Conservation (phyloP, 768 basidiomycete species). For the Suillus luteus region DNA sequence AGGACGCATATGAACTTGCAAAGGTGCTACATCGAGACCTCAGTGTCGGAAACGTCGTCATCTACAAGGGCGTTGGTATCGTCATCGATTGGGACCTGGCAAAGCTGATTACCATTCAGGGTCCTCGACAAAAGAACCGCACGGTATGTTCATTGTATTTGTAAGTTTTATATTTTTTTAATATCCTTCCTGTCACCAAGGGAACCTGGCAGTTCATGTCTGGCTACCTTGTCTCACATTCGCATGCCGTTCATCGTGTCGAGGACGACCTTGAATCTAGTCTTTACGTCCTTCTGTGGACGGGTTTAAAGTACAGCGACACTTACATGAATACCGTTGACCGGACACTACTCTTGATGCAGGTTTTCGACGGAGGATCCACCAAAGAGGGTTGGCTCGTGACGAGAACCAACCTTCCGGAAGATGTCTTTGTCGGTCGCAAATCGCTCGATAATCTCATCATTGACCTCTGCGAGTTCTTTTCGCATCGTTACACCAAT, state of each 20-base stretch:
- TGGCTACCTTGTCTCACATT: conserved; percentile 1
- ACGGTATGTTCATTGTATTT: too few species aligned
- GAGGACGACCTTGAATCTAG: conserved; percentile 9
- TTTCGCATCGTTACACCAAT: neutral
- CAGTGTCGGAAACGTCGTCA: too few species aligned
- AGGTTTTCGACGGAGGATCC: neutral
- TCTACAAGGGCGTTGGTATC: too few species aligned
- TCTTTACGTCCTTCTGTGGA: conserved; percentile 11
- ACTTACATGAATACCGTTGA: neutral
- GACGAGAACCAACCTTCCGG: neutral
- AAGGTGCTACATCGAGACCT: too few species aligned
- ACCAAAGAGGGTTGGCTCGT: neutral
- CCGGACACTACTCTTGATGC: neutral
- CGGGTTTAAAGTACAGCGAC: neutral
- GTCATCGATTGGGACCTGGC: too few species aligned
- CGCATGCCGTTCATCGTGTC: neutral
- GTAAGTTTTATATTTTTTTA: too few species aligned
- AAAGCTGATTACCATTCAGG: too few species aligned
- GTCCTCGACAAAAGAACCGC: too few species aligned
- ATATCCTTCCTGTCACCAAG: neutral
- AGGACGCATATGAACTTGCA: too few species aligned
- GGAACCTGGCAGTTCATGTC: conserved; percentile 10
- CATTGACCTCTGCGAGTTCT: neutral
- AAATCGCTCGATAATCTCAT: neutral
- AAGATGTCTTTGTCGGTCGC: neutral